Evolutionary conservation across 352 stramenopile genomes (phyloP).

Genomic region (Pythium phragmitis): DNA sequence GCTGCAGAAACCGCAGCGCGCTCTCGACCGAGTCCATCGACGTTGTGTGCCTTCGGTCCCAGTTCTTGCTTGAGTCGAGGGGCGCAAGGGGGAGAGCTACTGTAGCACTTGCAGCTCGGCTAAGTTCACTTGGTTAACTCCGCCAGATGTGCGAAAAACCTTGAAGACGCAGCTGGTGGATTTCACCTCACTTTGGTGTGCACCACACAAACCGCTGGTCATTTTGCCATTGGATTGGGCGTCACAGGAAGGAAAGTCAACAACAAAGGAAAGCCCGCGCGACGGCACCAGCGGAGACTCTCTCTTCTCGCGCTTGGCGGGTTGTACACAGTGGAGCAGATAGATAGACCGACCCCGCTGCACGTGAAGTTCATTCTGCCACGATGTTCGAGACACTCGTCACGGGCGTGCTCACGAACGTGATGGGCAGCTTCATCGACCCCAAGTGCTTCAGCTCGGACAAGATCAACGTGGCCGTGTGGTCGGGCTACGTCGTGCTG

Average conservation of each 20-base stretch:
- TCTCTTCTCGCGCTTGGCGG: background rate
- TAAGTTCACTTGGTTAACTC: constrained; percentile 26
- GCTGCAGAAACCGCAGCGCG: constrained; percentile 81
- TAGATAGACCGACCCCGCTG: background rate
- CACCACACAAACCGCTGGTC: constrained; percentile 14
- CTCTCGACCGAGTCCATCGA: constrained; percentile 85
- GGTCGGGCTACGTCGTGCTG: constrained; percentile 85
- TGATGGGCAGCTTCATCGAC: constrained; percentile 87
- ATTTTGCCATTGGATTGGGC: background rate
- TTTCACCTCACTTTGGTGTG: constrained; percentile 27
- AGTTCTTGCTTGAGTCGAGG: constrained; percentile 4
- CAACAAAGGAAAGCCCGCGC: background rate
- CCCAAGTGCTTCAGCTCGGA: constrained; percentile 85
- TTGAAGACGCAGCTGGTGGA: constrained; percentile 12
- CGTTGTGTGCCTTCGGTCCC: background rate
- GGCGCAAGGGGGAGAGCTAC: background rate
- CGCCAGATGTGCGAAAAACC: constrained; percentile 21
- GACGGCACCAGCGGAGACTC: background rate
- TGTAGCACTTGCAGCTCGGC: background rate
- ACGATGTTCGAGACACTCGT: constrained; percentile 89
- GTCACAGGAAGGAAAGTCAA: constrained; percentile 11
- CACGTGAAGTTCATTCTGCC: background rate
- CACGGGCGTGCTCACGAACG: constrained; percentile 79
- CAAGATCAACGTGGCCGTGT: constrained; percentile 88
- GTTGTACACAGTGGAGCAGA: background rate